phyloP scores from a whole-genome alignment of 768 basidiomycete species.

The Phylloporus scabripes region DNA sequence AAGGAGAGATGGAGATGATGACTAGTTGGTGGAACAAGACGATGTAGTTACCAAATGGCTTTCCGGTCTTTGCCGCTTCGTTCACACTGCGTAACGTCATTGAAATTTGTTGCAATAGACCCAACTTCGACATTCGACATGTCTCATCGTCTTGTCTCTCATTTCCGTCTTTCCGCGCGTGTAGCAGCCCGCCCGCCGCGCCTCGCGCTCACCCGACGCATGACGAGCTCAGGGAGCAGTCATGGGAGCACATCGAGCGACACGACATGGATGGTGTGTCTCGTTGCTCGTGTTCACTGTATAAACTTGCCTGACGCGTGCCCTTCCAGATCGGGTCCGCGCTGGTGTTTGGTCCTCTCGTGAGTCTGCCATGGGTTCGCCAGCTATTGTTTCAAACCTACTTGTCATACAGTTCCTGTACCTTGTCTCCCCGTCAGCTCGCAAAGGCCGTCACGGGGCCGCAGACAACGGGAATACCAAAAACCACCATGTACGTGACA shows the following conservation, averaged over 20 bases:
- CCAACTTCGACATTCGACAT: slow-evolving; percentile 15
- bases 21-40: too few species aligned
- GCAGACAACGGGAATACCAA: slow-evolving; percentile 15
- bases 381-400: neutral
- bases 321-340: slow-evolving; percentile 27
- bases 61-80: slow-evolving; percentile 26
- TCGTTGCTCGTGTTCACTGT: neutral
- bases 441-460: slow-evolving; percentile 19
- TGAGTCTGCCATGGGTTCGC: slow-evolving; percentile 7
- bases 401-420: slow-evolving; percentile 23
- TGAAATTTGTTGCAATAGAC: slow-evolving; percentile 12
- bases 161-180: slow-evolving; percentile 16
- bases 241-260: slow-evolving; percentile 17
- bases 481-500: slow-evolving; percentile 19
- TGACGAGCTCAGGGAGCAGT: slow-evolving; percentile 25
- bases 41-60: neutral
- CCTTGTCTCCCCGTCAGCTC: slow-evolving; percentile 29
- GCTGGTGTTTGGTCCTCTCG: slow-evolving; percentile 29
- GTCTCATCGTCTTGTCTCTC: slow-evolving; percentile 18
- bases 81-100: slow-evolving; percentile 30
- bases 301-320: neutral
- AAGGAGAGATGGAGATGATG: slow-evolving; percentile 19
- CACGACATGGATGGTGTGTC: slow-evolving; percentile 28
- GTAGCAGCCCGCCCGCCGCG: slow-evolving; percentile 12
- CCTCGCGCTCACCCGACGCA: slow-evolving; percentile 17